Conservation (phyloP, 176 grass and related monocot species). For the Lolium rigidum region DNA sequence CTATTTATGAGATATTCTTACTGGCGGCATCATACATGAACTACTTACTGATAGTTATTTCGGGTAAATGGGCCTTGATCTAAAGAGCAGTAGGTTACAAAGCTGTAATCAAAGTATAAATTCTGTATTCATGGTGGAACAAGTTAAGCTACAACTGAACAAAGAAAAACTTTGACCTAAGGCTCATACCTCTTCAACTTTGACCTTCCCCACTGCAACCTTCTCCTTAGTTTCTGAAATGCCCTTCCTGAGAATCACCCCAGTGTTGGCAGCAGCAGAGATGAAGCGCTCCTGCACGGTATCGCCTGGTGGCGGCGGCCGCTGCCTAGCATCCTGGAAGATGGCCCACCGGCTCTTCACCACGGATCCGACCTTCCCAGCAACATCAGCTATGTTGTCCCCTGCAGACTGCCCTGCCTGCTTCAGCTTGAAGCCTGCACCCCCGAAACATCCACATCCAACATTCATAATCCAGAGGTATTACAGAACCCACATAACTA, state of each 20-base stretch:
- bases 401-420: constrained; percentile 89
- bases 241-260: constrained; percentile 82
- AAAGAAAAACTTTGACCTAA: background rate
- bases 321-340: constrained; percentile 83
- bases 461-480: too few relatives aligned
- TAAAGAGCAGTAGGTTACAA: background rate
- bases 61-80: constrained; percentile 1
- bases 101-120: background rate
- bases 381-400: constrained; percentile 80
- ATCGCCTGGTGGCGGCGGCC: constrained; percentile 59
- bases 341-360: constrained; percentile 82
- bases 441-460: background rate
- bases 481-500: too few relatives aligned
- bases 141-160: constrained; percentile 3
- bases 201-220: constrained; percentile 93
- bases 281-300: constrained; percentile 86
- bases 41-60: background rate
- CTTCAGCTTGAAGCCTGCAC: constrained; percentile 83
- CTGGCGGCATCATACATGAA: background rate
- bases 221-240: constrained; percentile 94
- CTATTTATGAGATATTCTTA: background rate
- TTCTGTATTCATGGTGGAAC: background rate
- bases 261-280: constrained; percentile 79
- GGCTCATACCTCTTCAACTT: constrained; percentile 87
- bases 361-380: constrained; percentile 82